A percentile compares a stretch with the other conserved stretches of the same genome.
These are phyloP conservation scores for Stipa capillata DNA, from an alignment of 176 grass and related monocot species.

Conservation along the genomic window DNA sequence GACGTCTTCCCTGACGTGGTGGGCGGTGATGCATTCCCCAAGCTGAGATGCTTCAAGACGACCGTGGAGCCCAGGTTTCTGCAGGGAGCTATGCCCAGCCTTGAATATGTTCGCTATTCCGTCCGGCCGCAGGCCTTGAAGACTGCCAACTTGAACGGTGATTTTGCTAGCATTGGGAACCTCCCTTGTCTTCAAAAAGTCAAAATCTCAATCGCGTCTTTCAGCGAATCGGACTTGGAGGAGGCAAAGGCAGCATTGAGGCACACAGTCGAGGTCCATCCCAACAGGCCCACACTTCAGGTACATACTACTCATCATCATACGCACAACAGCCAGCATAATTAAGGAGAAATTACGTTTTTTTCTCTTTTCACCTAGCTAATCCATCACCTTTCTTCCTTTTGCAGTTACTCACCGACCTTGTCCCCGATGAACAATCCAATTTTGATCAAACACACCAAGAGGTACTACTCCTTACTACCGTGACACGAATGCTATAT, in stretches of 20 bases:
- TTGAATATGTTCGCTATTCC: neutral
- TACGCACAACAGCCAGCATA: too few species aligned
- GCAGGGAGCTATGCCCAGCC: neutral
- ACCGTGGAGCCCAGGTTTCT: neutral
- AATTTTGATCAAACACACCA: too few species aligned
- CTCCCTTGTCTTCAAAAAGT: neutral
- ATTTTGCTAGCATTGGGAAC: neutral
- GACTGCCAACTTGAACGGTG: too few species aligned
- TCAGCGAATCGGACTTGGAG: rapidly evolving
- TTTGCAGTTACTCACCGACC: too few species aligned
- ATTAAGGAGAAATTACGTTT: too few species aligned
- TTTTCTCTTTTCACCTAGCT: too few species aligned
- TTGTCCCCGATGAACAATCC: too few species aligned
- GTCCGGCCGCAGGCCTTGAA: too few species aligned
- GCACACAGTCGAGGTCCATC: neutral
- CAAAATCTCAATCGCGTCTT: neutral
- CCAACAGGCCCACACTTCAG: neutral
- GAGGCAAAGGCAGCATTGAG: neutral
- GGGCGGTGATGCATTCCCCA: neutral
- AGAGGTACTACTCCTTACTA: too few species aligned
- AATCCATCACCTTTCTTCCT: too few species aligned
- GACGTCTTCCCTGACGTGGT: neutral
- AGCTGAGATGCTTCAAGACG: neutral
- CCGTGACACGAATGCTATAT: too few species aligned
- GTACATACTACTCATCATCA: too few species aligned